phyloP scores from a whole-genome alignment of 208 protist species.

The Zelonia costaricensis region DNA sequence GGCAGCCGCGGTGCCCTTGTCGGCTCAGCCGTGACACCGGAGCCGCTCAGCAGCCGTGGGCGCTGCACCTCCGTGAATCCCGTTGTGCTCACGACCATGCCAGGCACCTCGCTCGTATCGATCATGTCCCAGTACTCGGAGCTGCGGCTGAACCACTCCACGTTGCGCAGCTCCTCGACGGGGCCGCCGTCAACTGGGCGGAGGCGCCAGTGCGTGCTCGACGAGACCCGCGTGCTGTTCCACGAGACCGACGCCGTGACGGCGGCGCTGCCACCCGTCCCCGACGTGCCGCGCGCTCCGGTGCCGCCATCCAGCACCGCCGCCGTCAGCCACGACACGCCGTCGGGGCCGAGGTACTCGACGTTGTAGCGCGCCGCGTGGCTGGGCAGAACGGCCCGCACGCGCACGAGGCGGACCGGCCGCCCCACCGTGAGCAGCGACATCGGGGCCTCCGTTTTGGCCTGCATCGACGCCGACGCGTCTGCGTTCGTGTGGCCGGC shows the following conservation, averaged over 20 bases:
- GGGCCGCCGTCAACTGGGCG: constrained; percentile 8
- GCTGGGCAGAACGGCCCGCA: constrained; percentile 46
- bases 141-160: constrained; percentile 57
- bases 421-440: constrained; percentile 8
- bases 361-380: constrained; percentile 46
- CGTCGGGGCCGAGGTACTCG: constrained; percentile 73
- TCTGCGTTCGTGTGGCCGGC: background rate
- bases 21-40: background rate
- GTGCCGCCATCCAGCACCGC: constrained; percentile 35
- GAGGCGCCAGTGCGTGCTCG: constrained; percentile 67
- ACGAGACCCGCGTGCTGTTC: constrained; percentile 30
- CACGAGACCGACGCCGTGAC: constrained; percentile 20
- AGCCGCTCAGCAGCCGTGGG: constrained; percentile 17
- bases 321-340: constrained; percentile 54
- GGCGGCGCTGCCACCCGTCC: background rate
- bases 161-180: constrained; percentile 1
- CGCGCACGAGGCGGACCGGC: constrained; percentile 36
- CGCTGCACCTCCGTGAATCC: constrained; percentile 52
- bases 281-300: background rate
- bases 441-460: background rate
- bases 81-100: constrained; percentile 26
- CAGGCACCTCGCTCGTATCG: constrained; percentile 26
- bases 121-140: constrained; percentile 20
- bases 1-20: background rate
- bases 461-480: background rate